phyloP scores from a whole-genome alignment of 257 asterid species.

The Scutellaria galericulata region DNA sequence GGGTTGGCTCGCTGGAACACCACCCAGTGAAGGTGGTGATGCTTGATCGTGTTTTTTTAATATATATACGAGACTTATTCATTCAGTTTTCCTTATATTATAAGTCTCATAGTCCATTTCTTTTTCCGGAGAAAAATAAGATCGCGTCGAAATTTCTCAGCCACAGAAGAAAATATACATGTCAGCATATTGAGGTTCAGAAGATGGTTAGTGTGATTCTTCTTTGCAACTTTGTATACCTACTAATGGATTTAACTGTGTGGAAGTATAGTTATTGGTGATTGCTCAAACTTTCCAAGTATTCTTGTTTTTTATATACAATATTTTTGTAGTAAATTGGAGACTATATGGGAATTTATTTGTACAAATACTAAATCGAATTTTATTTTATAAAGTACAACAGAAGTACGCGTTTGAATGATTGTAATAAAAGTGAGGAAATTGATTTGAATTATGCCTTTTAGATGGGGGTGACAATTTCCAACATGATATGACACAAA shows the following conservation, averaged over 20 bases:
- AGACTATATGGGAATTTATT: too few relatives aligned
- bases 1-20: slow-evolving; percentile 98
- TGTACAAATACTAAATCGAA: too few relatives aligned
- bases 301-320: not conserved
- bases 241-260: slow-evolving; percentile 31
- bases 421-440: too few relatives aligned
- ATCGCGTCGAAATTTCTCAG: slow-evolving; percentile 38
- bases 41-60: slow-evolving; percentile 38
- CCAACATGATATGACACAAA: too few relatives aligned
- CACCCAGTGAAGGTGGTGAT: slow-evolving; percentile 54
- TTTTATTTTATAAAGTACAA: too few relatives aligned
- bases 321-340: too few relatives aligned
- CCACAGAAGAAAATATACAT: slow-evolving; percentile 29
- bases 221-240: slow-evolving; percentile 32
- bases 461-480: too few relatives aligned
- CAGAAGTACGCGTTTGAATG: too few relatives aligned
- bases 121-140: slow-evolving; percentile 44
- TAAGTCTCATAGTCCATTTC: slow-evolving; percentile 26
- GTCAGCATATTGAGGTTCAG: slow-evolving; percentile 37
- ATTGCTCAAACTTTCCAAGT: not conserved
- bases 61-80: slow-evolving; percentile 35
- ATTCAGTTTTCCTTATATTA: slow-evolving; percentile 32
- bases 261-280: slow-evolving; percentile 32
- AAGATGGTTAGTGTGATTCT: slow-evolving; percentile 32
- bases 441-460: too few relatives aligned